A percentile compares a stretch with the other conserved stretches of the same genome.
phyloP scores from a whole-genome alignment of 2,329 filamentous ascomycete species.

The Monilinia laxa region DNA sequence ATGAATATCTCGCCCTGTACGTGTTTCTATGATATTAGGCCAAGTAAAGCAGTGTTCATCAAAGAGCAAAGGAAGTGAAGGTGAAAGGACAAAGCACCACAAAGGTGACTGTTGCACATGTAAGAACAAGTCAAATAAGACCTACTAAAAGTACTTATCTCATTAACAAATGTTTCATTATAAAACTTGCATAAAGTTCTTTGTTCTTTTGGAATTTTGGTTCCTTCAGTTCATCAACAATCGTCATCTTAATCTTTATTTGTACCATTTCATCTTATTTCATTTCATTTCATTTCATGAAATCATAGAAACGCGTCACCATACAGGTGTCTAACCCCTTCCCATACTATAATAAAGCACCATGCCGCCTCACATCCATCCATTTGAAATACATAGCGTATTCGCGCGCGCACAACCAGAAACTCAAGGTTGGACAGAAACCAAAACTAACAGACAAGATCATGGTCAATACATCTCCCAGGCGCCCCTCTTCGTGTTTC shows the following conservation, averaged over 20 bases:
- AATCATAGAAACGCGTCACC: not conserved
- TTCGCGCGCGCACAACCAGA: not conserved
- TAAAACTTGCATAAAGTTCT: too few relatives aligned
- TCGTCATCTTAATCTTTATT: slow-evolving; percentile 8
- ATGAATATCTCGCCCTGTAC: too few relatives aligned
- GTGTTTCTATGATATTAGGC: too few relatives aligned
- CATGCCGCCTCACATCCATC: not conserved
- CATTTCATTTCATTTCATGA: not conserved
- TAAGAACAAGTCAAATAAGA: too few relatives aligned
- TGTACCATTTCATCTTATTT: not conserved
- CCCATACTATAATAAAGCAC: not conserved
- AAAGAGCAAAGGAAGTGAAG: too few relatives aligned
- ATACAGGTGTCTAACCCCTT: not conserved
- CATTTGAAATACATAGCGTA: not conserved
- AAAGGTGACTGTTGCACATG: too few relatives aligned
- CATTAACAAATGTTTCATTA: too few relatives aligned
- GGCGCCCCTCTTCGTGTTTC: not conserved
- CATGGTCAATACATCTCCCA: not conserved
- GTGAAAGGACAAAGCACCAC: too few relatives aligned
- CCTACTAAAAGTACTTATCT: too few relatives aligned
- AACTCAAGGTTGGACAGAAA: not conserved
- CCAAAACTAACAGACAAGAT: not conserved
- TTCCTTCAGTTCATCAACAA: not conserved
- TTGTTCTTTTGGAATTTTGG: too few relatives aligned
- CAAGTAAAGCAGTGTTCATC: too few relatives aligned